Percentiles rank a stretch among this genome's conserved stretches.
Conservation (phyloP, 2,329 filamentous ascomycete species). For the Cytospora schulzeri region DNA sequence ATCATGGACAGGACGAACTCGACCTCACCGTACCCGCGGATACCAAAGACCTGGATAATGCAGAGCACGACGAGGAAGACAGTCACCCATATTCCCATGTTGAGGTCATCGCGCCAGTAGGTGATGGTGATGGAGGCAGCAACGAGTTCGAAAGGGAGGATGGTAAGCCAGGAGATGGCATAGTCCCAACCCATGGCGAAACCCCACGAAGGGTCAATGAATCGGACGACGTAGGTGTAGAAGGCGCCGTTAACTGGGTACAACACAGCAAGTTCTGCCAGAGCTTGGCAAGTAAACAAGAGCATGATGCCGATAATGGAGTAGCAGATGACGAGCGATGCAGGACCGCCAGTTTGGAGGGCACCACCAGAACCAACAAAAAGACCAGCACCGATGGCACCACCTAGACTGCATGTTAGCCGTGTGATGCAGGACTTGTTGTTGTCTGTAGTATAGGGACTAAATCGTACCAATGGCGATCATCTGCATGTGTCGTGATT, state of each 20-base stretch:
- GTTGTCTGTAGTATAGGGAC: background rate
- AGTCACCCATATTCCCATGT: conserved; percentile 57
- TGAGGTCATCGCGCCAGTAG: conserved; percentile 55
- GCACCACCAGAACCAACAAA: conserved; percentile 70
- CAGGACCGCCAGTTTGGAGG: conserved; percentile 63
- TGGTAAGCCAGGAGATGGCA: conserved; percentile 50
- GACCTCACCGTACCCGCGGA: conserved; percentile 60
- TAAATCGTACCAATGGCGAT: conserved; percentile 45
- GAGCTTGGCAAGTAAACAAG: conserved; percentile 59
- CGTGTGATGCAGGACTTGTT: background rate
- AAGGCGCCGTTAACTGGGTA: conserved; percentile 66
- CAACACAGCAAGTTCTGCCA: conserved; percentile 61
- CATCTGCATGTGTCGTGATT: conserved; percentile 49
- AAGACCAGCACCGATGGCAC: conserved; percentile 58
- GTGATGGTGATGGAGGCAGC: conserved; percentile 56
- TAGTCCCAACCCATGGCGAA: conserved; percentile 59
- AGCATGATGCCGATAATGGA: conserved; percentile 60
- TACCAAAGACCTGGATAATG: conserved; percentile 58
- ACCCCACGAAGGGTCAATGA: conserved; percentile 62
- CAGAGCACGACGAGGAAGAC: conserved; percentile 55
- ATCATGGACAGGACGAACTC: conserved; percentile 61
- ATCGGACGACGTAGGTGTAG: conserved; percentile 62
- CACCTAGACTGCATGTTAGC: conserved; percentile 35
- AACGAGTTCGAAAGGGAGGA: conserved; percentile 57
- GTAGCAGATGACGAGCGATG: conserved; percentile 51